Evolutionary conservation across 805 yeast genomes (phyloP).

Genomic region (Metschnikowia lunata): DNA sequence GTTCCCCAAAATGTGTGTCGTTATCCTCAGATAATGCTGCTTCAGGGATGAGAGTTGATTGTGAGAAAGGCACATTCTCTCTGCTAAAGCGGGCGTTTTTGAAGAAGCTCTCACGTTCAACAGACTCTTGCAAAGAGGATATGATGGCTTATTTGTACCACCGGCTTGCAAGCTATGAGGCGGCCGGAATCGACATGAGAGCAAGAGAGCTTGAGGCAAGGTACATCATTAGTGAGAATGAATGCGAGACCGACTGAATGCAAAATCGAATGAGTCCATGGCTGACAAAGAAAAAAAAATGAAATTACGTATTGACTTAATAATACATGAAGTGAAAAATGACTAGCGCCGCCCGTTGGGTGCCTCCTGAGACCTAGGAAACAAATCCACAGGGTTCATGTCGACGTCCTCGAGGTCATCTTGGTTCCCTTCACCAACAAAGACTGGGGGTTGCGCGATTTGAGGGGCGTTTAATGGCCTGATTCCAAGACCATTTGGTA

Average conservation of each 20-base stretch:
- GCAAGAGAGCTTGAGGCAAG: constrained; percentile 16
- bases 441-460: constrained; percentile 39
- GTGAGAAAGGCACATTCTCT: constrained; percentile 3
- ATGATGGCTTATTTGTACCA: constrained; percentile 20
- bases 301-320: background rate
- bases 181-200: constrained; percentile 9
- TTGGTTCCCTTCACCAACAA: constrained; percentile 23
- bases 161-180: constrained; percentile 13
- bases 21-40: constrained; percentile 4
- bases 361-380: constrained; percentile 15
- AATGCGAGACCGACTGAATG: background rate
- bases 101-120: constrained; percentile 10
- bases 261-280: background rate
- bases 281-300: background rate
- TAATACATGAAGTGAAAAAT: constrained; percentile 2
- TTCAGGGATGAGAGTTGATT: background rate
- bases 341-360: constrained; percentile 3
- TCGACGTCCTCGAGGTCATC: constrained; percentile 28
- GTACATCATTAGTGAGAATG: constrained; percentile 7
- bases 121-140: constrained; percentile 15
- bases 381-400: constrained; percentile 27
- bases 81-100: constrained; percentile 13
- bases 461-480: constrained; percentile 37
- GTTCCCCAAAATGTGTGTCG: constrained; percentile 10
- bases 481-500: constrained; percentile 8